phyloP scores from a whole-genome alignment of 371 early-diverging fungal species.

The Actinomortierella ambigua region DNA sequence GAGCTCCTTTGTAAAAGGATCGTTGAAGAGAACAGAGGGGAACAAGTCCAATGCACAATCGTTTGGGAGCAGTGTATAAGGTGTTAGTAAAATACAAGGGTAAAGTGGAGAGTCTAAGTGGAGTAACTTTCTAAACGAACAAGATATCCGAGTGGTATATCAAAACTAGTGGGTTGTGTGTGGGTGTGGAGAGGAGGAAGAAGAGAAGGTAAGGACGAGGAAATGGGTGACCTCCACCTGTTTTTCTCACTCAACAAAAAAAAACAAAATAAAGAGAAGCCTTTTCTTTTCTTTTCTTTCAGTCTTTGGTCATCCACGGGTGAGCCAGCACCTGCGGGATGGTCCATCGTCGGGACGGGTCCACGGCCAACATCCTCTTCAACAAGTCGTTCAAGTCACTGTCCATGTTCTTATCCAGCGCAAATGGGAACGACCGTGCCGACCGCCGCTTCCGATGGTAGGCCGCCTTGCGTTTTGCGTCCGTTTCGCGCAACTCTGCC shows the following conservation, averaged over 20 bases:
- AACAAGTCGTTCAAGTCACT: constrained; percentile 29
- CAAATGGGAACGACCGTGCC: constrained; percentile 21
- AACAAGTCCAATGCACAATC: too few relatives aligned
- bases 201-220: too few relatives aligned
- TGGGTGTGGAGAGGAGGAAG: too few relatives aligned
- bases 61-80: too few relatives aligned
- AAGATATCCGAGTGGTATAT: too few relatives aligned
- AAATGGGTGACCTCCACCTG: background rate
- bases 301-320: constrained; percentile 18
- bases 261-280: too few relatives aligned
- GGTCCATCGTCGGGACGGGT: constrained; percentile 18
- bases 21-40: too few relatives aligned
- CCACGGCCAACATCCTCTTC: constrained; percentile 31
- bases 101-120: too few relatives aligned
- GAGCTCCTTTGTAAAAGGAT: too few relatives aligned
- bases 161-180: too few relatives aligned
- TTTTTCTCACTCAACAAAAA: constrained; percentile 1
- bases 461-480: constrained; percentile 14
- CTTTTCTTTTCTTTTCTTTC: constrained; percentile 19
- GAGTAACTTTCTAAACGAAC: too few relatives aligned
- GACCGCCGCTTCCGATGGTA: constrained; percentile 27
- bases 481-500: constrained; percentile 23
- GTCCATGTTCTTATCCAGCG: constrained; percentile 21
- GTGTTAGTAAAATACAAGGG: too few relatives aligned
- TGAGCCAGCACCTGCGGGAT: constrained; percentile 38